Base-by-base conservation (phyloP, 352 stramenopile species). In the Globisporangium irregulare region DNA sequence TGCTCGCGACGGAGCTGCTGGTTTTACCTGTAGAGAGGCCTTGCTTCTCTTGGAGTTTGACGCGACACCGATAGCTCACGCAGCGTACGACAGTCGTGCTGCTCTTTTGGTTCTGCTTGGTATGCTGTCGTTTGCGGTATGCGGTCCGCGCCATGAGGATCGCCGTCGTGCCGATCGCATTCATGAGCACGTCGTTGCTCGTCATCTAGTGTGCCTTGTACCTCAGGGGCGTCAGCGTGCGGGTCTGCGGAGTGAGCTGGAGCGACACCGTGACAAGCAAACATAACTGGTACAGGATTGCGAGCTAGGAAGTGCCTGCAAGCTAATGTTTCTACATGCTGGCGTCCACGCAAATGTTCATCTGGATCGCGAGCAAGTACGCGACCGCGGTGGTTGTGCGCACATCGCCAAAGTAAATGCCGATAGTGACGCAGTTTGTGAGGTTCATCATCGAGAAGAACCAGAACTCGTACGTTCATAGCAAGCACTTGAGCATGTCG, bases 31-130 rank as follows among this genome's bases (percentile, higher is more conserved):
- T 14, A 41, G 22, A 29, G 2, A 29, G 12, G 55, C 14, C 55
- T 46, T 43, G 24, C 1, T 48, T 46, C 55, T 61, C 66, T 22
- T 34, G 22, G 9, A 79, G 9, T 7, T 46, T 50, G 9, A 76
- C 27, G 1, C 51, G 63, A 27, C 67, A 77, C 1, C 67, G 70
- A 18, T 70, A 75, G 65, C 68, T 77, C 25, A 77, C 57, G n/a
- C 72, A 77, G 15, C 59, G 58, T 20, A 59, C 60, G 24, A 67
- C 46, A 24, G 55, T 51, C 18, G 66, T 41, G 58, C 34, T 64
- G 32, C 46, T 36, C 20, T 67, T 67, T 9, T 6, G 48, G 2
- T 24, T 7, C 15, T 29, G 6, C 50, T n/a, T 29, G 32, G 0
- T 18, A 25, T 34, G 51, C 27, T 50, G 51, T 24, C 66, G 58